A percentile compares a stretch with the other conserved stretches of the same genome.
phyloP scores from a whole-genome alignment of 805 yeast genomes.

The Metschnikowia matae region DNA sequence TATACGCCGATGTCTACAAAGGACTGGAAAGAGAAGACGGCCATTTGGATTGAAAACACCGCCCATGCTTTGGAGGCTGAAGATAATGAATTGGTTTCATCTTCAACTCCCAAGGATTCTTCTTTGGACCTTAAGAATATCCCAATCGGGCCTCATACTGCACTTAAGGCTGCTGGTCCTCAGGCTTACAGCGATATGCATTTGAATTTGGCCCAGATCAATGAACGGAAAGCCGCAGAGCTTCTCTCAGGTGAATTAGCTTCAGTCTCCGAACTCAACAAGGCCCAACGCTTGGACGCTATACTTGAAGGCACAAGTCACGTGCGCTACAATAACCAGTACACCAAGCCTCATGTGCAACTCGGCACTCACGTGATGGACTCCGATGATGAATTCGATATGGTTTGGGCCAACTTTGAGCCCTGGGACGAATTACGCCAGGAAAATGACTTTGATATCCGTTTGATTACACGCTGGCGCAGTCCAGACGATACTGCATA shows the following conservation, averaged over 20 bases:
- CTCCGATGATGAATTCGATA: conserved; percentile 40
- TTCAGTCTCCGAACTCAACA: conserved; percentile 34
- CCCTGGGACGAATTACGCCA: conserved; percentile 43
- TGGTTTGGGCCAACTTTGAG: conserved; percentile 41
- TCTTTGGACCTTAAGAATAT: conserved; percentile 9
- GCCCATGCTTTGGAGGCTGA: conserved; percentile 12
- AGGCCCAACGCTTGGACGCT: conserved; percentile 31
- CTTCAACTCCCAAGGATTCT: not conserved
- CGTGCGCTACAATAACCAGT: conserved; percentile 24
- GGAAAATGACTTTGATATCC: conserved; percentile 37
- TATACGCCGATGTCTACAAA: conserved; percentile 47
- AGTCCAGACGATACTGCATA: conserved; percentile 4
- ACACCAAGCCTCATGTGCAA: conserved; percentile 33
- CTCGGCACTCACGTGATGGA: conserved; percentile 35
- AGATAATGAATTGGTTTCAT: not conserved
- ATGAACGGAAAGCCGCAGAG: conserved; percentile 17
- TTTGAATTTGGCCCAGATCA: conserved; percentile 23
- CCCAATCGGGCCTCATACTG: conserved; percentile 15
- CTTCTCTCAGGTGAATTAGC: conserved; percentile 25
- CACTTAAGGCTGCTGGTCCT: conserved; percentile 13
- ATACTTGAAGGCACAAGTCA: conserved; percentile 31
- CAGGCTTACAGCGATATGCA: conserved; percentile 25
- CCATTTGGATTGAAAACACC: conserved; percentile 15
- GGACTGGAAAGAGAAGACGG: conserved; percentile 30
- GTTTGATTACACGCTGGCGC: conserved; percentile 32